Percentiles rank a stretch among this genome's conserved stretches.
phyloP scores from a whole-genome alignment of 805 yeast genomes.

The Geotrichum ghanense region DNA sequence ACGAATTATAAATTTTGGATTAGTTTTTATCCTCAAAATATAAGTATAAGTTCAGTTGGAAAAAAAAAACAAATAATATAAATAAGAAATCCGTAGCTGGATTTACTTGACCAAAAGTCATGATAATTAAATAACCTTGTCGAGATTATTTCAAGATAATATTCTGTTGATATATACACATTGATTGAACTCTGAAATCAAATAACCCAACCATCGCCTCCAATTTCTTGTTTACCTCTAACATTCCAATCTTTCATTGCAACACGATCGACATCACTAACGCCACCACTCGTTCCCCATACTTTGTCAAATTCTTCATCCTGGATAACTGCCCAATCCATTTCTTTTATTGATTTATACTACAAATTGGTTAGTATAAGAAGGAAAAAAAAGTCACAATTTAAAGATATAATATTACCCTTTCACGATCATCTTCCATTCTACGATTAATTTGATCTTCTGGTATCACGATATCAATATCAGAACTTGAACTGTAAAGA shows the following conservation, averaged over 20 bases:
- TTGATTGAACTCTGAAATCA: no score
- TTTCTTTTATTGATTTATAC: conserved; percentile 1
- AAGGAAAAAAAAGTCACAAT: not conserved
- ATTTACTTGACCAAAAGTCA: no score
- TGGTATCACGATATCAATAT: conserved; percentile 15
- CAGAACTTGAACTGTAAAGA: conserved; percentile 1
- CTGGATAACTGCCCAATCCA: not conserved
- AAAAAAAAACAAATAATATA: no score
- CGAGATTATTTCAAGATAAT: no score
- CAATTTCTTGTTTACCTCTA: not conserved
- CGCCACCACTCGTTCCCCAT: not conserved
- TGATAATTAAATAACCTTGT: no score
- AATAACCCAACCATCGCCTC: not conserved
- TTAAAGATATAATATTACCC: no score
- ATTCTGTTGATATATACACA: no score
- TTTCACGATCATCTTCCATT: conserved; percentile 88
- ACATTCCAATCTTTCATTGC: not conserved
- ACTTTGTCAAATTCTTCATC: not conserved
- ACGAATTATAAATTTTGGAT: no score
- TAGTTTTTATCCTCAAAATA: no score
- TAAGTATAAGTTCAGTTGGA: no score
- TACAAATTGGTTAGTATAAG: not conserved
- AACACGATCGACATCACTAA: not conserved
- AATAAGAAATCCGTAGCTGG: no score
- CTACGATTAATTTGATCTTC: conserved; percentile 53